Evolutionary conservation across 192 early-diverging fungal genomes (phyloP).

Genomic region (Coemansia sp.): DNA sequence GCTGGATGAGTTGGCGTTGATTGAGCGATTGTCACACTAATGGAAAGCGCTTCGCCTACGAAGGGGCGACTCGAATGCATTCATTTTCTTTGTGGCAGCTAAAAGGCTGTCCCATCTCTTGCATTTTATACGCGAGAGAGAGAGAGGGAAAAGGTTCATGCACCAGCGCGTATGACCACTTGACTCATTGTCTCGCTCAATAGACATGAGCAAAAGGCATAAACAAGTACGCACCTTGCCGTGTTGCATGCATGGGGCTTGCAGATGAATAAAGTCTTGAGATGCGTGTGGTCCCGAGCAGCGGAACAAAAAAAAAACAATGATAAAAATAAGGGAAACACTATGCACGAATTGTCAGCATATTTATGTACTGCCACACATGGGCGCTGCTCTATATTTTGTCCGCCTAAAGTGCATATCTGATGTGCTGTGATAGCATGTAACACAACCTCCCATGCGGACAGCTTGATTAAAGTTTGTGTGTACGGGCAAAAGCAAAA

Average conservation of each 20-base stretch:
- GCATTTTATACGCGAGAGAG: background rate
- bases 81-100: background rate
- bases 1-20: background rate
- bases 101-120: background rate
- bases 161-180: background rate
- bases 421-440: no score
- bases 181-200: background rate
- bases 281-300: background rate
- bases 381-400: background rate
- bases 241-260: slow-evolving; percentile 5
- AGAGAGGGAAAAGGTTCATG: background rate
- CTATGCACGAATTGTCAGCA: background rate
- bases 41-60: background rate
- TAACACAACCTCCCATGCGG: no score
- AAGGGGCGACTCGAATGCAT: background rate
- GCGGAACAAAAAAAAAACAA: background rate
- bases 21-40: background rate
- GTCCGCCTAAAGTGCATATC: background rate
- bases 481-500: background rate
- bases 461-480: background rate
- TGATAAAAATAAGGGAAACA: background rate
- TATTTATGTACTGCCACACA: background rate
- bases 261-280: background rate
- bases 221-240: slow-evolving; percentile 3
- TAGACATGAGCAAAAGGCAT: background rate